Evolutionary conservation across 129 eudicot species (phyloP).

Genomic region (Helianthus tuberosus): DNA sequence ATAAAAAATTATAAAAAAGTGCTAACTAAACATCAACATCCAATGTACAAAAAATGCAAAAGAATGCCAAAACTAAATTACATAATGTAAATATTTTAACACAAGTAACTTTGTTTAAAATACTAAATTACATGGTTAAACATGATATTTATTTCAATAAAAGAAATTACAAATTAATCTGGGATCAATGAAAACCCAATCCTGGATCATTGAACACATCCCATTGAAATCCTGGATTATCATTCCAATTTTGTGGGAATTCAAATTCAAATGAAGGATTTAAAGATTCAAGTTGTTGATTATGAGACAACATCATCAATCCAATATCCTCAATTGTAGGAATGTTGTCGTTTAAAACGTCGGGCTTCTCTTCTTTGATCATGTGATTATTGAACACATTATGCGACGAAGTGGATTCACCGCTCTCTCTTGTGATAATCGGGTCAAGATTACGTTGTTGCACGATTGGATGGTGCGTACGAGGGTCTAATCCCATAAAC

Average conservation of each 20-base stretch:
- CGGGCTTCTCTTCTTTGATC: slow-evolving; percentile 24
- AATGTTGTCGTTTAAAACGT: slow-evolving; percentile 14
- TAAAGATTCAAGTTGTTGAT: slow-evolving; percentile 35
- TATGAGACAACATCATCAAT: slow-evolving; percentile 28
- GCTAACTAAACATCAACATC: background rate
- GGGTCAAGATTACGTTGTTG: slow-evolving; percentile 13
- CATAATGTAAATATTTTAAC: too few relatives aligned
- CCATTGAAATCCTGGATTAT: slow-evolving; percentile 55
- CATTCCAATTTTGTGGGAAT: slow-evolving; percentile 53
- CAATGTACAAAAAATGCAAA: background rate
- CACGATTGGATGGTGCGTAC: slow-evolving; percentile 57
- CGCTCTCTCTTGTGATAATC: background rate
- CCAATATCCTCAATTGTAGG: slow-evolving; percentile 37
- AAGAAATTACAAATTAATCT: slow-evolving; percentile 8
- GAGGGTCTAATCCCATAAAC: slow-evolving; percentile 62
- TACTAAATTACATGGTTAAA: background rate
- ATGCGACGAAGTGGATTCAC: slow-evolving; percentile 27
- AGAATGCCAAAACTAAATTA: background rate
- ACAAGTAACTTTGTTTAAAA: background rate
- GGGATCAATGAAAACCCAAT: slow-evolving; percentile 27
- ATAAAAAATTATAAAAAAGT: background rate
- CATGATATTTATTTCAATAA: slow-evolving; percentile 9
- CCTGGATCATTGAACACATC: slow-evolving; percentile 45
- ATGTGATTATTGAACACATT: background rate
- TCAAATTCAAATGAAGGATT: slow-evolving; percentile 37